Base-by-base conservation (phyloP, 345 rosid species). In the Brassica cretica region DNA sequence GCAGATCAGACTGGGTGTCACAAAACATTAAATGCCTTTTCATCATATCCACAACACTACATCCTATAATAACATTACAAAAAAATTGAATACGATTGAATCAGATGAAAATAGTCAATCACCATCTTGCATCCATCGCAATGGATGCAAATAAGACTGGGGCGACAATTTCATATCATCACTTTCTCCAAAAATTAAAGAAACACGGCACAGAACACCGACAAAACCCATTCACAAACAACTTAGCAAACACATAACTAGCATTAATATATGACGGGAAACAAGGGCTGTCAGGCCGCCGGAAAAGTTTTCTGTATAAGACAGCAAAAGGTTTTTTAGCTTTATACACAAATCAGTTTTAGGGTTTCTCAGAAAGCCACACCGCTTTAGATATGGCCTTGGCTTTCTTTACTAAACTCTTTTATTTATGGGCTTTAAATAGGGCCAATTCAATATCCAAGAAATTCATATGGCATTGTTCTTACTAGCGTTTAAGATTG, bases 121-220 rank as follows among this genome's bases (percentile, higher is more conserved):
- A 90, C 93, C 94, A 93, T 39, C 19, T 79, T 85, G 83, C 90
- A 89, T 21, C 70, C 75, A 63, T 80, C 70, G 70, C 5, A 29
- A 60, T 7, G 44, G 71, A 83, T 79, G 90, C 89, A 87, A 60
- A 59, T 89, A 90, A 90, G 93, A 88, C 98, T 90, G 96, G 98
- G 94, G 98, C 96, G 93, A 93, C 98, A 90, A 76, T 33, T 53
- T 0, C 35, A 2, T 65, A 84, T 89, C 96, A 90, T 93, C 96
- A 21, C 24, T 21, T 21, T 21, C 24, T 21, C 24, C 24, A 21
- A 21, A 21, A 21, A 21, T 21, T 21, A 21, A 21, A 0, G 21
- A 46, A 7, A 1, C 49, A 16, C 16, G 58, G 0, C n/a, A 49
- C 8, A 19, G 0, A 49, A 27, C 4, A 72, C 1, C 5, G 30